Evolutionary conservation across 139 green algal species (phyloP), one percentile per base, ranked within the genome.

Genomic region (Gonium pectorale): DNA sequence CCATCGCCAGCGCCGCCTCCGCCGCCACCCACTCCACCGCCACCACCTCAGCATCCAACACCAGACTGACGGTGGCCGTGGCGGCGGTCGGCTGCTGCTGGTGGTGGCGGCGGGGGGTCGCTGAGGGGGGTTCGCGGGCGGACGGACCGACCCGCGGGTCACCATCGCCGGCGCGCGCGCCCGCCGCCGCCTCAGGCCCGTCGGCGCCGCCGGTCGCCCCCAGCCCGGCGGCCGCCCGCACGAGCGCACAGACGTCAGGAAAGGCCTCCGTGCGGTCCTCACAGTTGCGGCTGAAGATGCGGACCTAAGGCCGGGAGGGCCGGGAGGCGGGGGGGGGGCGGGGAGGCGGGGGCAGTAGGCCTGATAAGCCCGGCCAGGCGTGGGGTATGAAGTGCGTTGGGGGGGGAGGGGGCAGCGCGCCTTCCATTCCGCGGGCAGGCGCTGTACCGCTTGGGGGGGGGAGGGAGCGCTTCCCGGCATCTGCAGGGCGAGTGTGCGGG

Each of bases 21-120:
- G 3, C 83, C 78, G 38, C 43, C 49, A 2, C 90, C 79, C 46
- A 52, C 31, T 97, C 94, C 31, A 98, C 89, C 3, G 93, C 95
- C 69, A 98, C 95, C 35, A 98, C 37, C 86, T 98, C 96, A 9
- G 92, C 89, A 83, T 98, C 95, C 17, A 98, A 37, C 0, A 98
- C 89, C 46, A 94, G 44, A 54, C 79, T 74, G 62, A 11, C 37
- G 78, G 67, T 79, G 40, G 64, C 31, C 67, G 44, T 13, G 37
- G 54, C 21, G 56, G 72, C 15, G 66, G 85, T 24, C 37, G n/a
- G n/a, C n/a, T n/a, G n/a, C n/a, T n/a, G n/a, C n/a, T n/a, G n/a
- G n/a, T n/a, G n/a, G n/a, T n/a, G n/a, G n/a, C n/a, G n/a, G n/a
- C n/a, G n/a, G n/a, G n/a, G n/a, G n/a, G n/a, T n/a, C n/a, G n/a